These are phyloP conservation scores for Ophiostoma piceae DNA, from an alignment of 2,329 filamentous ascomycete genomes.

Conservation along the genomic window DNA sequence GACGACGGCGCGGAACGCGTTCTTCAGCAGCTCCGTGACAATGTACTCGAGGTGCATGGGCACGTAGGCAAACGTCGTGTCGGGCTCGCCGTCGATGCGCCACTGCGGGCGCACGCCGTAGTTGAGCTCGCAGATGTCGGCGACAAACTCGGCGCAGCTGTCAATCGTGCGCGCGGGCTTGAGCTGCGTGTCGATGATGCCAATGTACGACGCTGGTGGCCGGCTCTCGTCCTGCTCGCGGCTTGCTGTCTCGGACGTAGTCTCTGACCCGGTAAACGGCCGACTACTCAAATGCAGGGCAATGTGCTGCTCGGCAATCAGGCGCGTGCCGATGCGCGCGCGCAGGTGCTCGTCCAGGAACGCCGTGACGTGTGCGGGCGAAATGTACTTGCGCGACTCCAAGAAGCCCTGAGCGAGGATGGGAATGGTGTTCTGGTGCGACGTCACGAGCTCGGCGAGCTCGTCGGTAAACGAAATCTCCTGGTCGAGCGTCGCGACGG, in stretches of 20 bases:
- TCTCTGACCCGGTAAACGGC: constrained; percentile 53
- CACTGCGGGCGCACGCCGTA: constrained; percentile 83
- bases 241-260: constrained; percentile 44
- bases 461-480: constrained; percentile 89
- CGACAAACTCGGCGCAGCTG: constrained; percentile 81
- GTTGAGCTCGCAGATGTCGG: constrained; percentile 92
- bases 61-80: constrained; percentile 86
- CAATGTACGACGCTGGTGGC: constrained; percentile 62
- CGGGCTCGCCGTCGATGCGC: constrained; percentile 75
- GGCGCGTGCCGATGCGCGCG: constrained; percentile 84
- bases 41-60: constrained; percentile 98
- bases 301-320: constrained; percentile 96
- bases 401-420: constrained; percentile 87
- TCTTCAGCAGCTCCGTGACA: constrained; percentile 91
- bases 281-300: constrained; percentile 71
- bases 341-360: constrained; percentile 93
- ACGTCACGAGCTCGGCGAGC: constrained; percentile 90
- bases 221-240: constrained; percentile 36
- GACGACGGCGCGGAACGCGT: constrained; percentile 88
- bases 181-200: constrained; percentile 84
- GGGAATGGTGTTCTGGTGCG: constrained; percentile 90
- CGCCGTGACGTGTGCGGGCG: constrained; percentile 71
- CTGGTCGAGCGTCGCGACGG: constrained; percentile 68
- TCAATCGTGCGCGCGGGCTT: constrained; percentile 76
- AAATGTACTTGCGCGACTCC: constrained; percentile 88